A percentile compares a stretch with the other conserved stretches of the same genome.
Conservation (phyloP, 805 yeast genomes). For the Starmerella riodocensis region DNA sequence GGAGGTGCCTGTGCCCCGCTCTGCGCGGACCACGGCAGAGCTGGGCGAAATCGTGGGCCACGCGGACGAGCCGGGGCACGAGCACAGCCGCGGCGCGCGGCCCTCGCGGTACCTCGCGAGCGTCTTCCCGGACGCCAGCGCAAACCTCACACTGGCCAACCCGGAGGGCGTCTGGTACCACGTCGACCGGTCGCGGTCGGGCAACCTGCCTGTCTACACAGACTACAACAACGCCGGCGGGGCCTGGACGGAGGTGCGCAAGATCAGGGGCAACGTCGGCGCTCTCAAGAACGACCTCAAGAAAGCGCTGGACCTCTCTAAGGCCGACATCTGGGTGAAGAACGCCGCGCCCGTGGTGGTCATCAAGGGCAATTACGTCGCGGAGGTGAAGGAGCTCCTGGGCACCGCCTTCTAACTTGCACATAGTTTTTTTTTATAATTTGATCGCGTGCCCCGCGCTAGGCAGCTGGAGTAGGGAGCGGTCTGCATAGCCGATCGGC, state of each 20-base stretch:
- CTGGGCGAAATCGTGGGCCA: conserved; percentile 8
- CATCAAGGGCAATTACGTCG: conserved; percentile 37
- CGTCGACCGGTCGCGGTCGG: conserved; percentile 26
- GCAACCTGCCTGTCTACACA: conserved; percentile 71
- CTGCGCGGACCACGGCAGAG: conserved; percentile 19
- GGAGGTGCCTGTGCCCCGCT: conserved; percentile 43
- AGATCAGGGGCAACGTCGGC: conserved; percentile 52
- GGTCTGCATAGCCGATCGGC: too few relatives aligned
- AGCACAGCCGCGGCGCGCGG: neutral
- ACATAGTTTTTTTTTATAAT: neutral
- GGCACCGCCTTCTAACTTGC: conserved; percentile 5
- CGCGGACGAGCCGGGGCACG: neutral
- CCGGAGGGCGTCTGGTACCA: conserved; percentile 17
- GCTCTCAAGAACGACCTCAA: conserved; percentile 57
- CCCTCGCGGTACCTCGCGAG: conserved; percentile 5
- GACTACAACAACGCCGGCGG: conserved; percentile 51
- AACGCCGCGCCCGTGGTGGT: conserved; percentile 41
- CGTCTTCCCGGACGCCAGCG: conserved; percentile 10
- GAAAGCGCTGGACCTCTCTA: conserved; percentile 34
- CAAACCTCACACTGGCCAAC: neutral
- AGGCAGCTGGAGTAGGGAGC: too few relatives aligned
- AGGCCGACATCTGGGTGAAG: conserved; percentile 36
- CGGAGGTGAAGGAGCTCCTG: conserved; percentile 30
- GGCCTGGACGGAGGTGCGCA: conserved; percentile 59
- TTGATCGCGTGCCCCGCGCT: too few relatives aligned